Base-by-base conservation (phyloP, 495 filamentous ascomycete species). In the Penicillium riverlandense region DNA sequence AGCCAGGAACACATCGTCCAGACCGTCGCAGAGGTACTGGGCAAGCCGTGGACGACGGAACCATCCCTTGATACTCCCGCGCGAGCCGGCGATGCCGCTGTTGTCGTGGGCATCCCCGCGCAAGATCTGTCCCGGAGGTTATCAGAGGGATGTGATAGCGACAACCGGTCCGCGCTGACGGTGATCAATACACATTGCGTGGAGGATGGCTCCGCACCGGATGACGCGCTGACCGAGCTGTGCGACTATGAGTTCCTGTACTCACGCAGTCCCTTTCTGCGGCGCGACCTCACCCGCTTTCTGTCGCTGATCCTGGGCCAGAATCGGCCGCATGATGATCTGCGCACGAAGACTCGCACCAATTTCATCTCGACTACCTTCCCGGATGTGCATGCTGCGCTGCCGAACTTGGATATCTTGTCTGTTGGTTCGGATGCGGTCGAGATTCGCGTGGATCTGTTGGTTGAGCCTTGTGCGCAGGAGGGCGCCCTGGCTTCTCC, bases 291-390 rank as follows among this genome's bases (percentile, higher is more conserved):
- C 11, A 76, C 86, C 5, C 78, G 86, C 10, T 90, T 90, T 53
- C 71, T 89, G 16, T 83, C 84, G 6, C 77, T 89, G 55, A 81
- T 85, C 29, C 72, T 90, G 28, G 86, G 87, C 2, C 85, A 90
- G 65, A 77, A 81, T 37, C 76, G 75, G 44, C 83, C 82, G 29
- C 85, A 90, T 57, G 81, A 83, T 47, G 79, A 84, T 31, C 63
- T 92, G 46, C 79, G 84, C 61, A 80, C 77, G 33, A 90, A 90
- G 53, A 75, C 75, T 28, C 72, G 85, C 36, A 90, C 86, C 0
- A 89, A 84, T 58, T 80, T 90, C 50, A 88, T 92, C 44, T 90
- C 86, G 33, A 88, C 85, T 0, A 92, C 87, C 2, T 92, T 92
- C 47, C 85, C 87, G 0, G 86, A 90, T 58, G 86, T 92, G 4